Evolutionary conservation across 2,329 filamentous ascomycete genomes (phyloP).

Genomic region (Colletotrichum abscissum): DNA sequence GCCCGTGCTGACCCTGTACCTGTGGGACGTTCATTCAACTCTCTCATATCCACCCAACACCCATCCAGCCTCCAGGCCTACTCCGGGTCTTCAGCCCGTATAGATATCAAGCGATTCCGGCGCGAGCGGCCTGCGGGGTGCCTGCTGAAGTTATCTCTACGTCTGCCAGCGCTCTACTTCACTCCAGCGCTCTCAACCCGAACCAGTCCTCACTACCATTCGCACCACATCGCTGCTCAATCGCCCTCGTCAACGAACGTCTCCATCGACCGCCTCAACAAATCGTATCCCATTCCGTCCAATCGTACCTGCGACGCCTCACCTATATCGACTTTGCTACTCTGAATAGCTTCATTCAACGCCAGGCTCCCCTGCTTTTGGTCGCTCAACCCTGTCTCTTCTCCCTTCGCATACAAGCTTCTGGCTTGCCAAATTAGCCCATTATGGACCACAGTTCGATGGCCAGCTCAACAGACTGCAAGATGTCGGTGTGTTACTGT

Average conservation of each 20-base stretch:
- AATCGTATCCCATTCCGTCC: not conserved
- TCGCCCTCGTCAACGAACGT: not conserved
- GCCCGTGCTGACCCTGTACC: not conserved
- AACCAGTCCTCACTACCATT: not conserved
- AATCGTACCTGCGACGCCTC: not conserved
- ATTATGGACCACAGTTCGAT: constrained; percentile 41
- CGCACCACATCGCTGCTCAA: not conserved
- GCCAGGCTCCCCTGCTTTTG: not conserved
- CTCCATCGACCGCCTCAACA: not conserved
- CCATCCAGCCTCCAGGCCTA: not conserved
- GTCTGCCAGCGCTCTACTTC: not conserved
- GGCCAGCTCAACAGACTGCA: constrained; percentile 42
- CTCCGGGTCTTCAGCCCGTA: not conserved
- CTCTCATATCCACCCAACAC: not conserved
- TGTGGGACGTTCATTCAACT: not conserved
- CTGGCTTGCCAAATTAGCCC: not conserved
- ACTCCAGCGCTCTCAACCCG: not conserved
- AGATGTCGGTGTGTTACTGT: constrained; percentile 42
- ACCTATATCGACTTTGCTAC: not conserved
- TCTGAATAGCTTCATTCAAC: not conserved
- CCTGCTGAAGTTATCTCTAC: not conserved
- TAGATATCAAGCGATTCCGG: constrained; percentile 9
- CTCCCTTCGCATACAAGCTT: not conserved
- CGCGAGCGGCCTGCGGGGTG: not conserved
- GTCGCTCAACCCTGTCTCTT: not conserved